Evolutionary conservation across 140 eudicot species (phyloP).

Genomic region (Senecio squalidus): DNA sequence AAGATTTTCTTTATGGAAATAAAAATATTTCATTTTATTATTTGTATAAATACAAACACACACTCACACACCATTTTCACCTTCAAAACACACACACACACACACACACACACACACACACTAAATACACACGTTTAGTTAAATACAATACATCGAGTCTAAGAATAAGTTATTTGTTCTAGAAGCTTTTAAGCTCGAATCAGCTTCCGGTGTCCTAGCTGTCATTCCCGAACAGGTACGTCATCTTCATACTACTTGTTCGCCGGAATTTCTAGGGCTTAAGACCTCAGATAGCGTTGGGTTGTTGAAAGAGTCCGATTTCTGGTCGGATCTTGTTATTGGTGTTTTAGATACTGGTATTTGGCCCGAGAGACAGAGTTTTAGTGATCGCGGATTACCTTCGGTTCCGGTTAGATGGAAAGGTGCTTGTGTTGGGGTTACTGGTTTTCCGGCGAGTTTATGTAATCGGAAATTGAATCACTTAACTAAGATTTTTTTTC

Average conservation of each 20-base stretch:
- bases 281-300: conserved; percentile 56
- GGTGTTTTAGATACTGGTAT: conserved; percentile 88
- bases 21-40: no score
- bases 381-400: conserved; percentile 55
- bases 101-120: no score
- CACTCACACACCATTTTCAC: no score
- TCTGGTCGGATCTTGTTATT: conserved; percentile 79
- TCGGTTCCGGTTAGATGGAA: conserved; percentile 72
- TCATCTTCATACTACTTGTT: conserved; percentile 71
- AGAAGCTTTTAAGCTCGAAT: conserved; percentile 46
- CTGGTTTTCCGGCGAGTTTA: conserved; percentile 30
- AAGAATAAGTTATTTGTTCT: conserved; percentile 37
- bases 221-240: conserved; percentile 79
- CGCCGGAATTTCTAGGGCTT: conserved; percentile 79
- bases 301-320: conserved; percentile 63
- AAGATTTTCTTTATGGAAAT: no score
- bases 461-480: conserved; percentile 76
- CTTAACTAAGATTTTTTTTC: no score
- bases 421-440: conserved; percentile 43
- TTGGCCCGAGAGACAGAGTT: conserved; percentile 84
- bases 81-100: no score
- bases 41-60: no score
- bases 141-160: no score
- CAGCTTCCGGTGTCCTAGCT: conserved; percentile 33
- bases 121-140: no score